phyloP scores from a whole-genome alignment of 371 early-diverging fungal species.

The Mortierella sp. region DNA sequence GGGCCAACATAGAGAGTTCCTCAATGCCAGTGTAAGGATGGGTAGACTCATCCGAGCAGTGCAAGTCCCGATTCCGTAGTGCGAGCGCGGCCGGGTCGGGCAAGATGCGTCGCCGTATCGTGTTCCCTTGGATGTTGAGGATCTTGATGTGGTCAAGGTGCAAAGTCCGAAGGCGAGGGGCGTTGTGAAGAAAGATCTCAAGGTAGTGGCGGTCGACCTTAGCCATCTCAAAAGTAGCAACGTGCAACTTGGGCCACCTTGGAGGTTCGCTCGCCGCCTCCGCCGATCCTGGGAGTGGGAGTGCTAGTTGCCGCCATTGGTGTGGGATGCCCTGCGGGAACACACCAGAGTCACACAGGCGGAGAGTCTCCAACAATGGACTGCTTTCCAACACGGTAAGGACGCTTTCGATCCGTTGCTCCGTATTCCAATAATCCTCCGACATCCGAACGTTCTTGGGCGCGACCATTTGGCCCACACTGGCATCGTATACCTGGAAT shows the following conservation, averaged over 20 bases:
- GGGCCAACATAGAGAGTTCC: not conserved
- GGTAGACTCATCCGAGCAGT: not conserved
- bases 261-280: not conserved
- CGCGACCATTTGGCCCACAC: not conserved
- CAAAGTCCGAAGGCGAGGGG: not conserved
- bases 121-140: not conserved
- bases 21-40: not conserved
- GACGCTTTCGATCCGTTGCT: constrained; percentile 4
- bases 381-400: constrained; percentile 15
- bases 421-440: not conserved
- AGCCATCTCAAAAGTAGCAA: not conserved
- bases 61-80: not conserved
- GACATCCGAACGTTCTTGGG: constrained; percentile 14
- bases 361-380: not conserved
- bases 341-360: not conserved
- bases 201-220: not conserved
- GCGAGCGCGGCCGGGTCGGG: not conserved
- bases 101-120: not conserved
- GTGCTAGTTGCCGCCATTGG: not conserved
- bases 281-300: not conserved
- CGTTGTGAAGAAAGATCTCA: not conserved
- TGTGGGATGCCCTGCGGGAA: not conserved
- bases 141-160: not conserved
- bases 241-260: not conserved
- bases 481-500: not conserved